Evolutionary conservation across 768 basidiomycete species (phyloP).

Genomic region (Dentipellis fragilis): DNA sequence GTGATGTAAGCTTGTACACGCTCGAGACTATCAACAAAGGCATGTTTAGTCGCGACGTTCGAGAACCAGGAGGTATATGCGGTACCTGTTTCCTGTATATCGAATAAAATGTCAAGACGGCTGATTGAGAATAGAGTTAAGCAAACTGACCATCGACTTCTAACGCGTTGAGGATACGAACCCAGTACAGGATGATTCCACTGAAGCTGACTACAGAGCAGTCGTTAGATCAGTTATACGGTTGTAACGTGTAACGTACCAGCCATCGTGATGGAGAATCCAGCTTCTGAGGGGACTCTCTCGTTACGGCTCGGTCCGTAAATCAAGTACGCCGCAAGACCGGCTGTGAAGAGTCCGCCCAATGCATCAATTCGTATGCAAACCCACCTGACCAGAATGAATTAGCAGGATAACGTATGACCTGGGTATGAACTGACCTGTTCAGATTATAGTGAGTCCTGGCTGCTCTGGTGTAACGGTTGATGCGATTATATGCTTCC

Average conservation of each 20-base stretch:
- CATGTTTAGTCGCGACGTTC: background rate
- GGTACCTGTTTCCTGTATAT: slow-evolving; percentile 19
- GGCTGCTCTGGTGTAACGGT: slow-evolving; percentile 34
- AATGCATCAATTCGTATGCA: slow-evolving; percentile 44
- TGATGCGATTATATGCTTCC: slow-evolving; percentile 35
- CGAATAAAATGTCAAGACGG: too few species aligned
- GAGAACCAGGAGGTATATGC: background rate
- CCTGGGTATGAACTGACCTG: slow-evolving; percentile 19
- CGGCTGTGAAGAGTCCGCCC: slow-evolving; percentile 40
- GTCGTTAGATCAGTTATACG: background rate
- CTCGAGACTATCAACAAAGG: slow-evolving; percentile 28
- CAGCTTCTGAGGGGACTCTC: slow-evolving; percentile 28
- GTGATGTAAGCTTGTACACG: slow-evolving; percentile 44
- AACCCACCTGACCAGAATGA: slow-evolving; percentile 28
- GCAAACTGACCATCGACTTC: slow-evolving; percentile 29
- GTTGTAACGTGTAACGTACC: slow-evolving; percentile 13
- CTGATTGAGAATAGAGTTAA: background rate
- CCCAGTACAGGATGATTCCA: slow-evolving; percentile 41
- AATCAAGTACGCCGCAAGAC: slow-evolving; percentile 41
- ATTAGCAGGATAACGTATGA: background rate
- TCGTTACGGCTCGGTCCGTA: slow-evolving; percentile 29
- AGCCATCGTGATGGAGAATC: slow-evolving; percentile 32
- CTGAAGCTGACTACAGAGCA: slow-evolving; percentile 40
- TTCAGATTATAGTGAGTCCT: slow-evolving; percentile 39
- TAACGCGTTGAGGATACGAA: slow-evolving; percentile 34